A percentile compares a stretch with the other conserved stretches of the same genome.
Conservation (phyloP, 176 grass and related monocot genomes). For the Sorghum bicolor region Sorghum_bicolor_NCBIv3 NC_012875.2:826001-826500, state of each 20-base stretch:
- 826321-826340: slow-evolving; percentile 18
- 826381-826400: slow-evolving; percentile 21
- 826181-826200: slow-evolving; percentile 34
- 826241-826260: slow-evolving; percentile 8
- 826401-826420: background rate
- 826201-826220: slow-evolving; percentile 30
- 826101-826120: slow-evolving; percentile 36
- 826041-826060: slow-evolving; percentile 42
- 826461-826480: too few species aligned
- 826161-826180: slow-evolving; percentile 42
- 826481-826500: background rate
- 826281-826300: slow-evolving; percentile 9
- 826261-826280: slow-evolving; percentile 19
- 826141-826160: slow-evolving; percentile 55
- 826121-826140: slow-evolving; percentile 32
- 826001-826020: slow-evolving; percentile 25
- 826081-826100: slow-evolving; percentile 43
- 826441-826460: background rate
- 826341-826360: slow-evolving; percentile 33
- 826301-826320: background rate
- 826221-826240: background rate
- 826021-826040: slow-evolving; percentile 39
- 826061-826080: slow-evolving; percentile 42
- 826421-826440: background rate
- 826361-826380: background rate